Percentiles rank a stretch among this genome's conserved stretches.
These are phyloP conservation scores for Fusarium heterosporum DNA, from an alignment of 2,329 filamentous ascomycete species.

Conservation along the genomic window DNA sequence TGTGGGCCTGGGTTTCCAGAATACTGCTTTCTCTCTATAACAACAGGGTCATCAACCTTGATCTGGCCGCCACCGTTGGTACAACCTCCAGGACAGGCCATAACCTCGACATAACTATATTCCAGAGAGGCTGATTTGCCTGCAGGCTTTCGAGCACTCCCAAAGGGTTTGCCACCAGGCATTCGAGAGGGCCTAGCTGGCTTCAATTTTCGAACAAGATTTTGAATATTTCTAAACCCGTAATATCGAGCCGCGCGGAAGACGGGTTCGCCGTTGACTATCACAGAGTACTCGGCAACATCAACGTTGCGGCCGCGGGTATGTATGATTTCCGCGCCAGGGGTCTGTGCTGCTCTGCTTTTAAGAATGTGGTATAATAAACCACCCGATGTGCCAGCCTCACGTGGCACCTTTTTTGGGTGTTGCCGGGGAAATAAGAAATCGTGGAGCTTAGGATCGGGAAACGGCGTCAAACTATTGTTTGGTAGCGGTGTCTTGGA, in stretches of 20 bases:
- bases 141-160: conserved; percentile 64
- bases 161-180: conserved; percentile 76
- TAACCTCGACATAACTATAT: conserved; percentile 96
- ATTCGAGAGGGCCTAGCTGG: conserved; percentile 82
- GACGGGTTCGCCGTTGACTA: conserved; percentile 66
- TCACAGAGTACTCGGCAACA: conserved; percentile 85
- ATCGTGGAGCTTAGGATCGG: conserved; percentile 74
- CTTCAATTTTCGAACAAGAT: conserved; percentile 91
- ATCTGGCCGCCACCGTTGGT: conserved; percentile 98
- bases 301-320: conserved; percentile 88
- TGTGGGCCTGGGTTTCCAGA: conserved; percentile 73
- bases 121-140: conserved; percentile 68
- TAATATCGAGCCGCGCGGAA: conserved; percentile 92
- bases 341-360: conserved; percentile 75
- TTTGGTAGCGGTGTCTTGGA: conserved; percentile 66
- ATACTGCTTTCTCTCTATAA: conserved; percentile 62
- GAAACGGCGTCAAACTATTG: conserved; percentile 69
- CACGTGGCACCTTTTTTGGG: conserved; percentile 59
- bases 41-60: conserved; percentile 82
- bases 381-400: conserved; percentile 86
- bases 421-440: conserved; percentile 77
- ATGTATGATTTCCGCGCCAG: conserved; percentile 77
- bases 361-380: conserved; percentile 88
- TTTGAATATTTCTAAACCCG: conserved; percentile 98
- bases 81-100: conserved; percentile 99